A percentile compares a stretch with the other conserved stretches of the same genome.
Evolutionary conservation across 805 yeast genomes (phyloP).

Genomic region (Candida piceae): DNA sequence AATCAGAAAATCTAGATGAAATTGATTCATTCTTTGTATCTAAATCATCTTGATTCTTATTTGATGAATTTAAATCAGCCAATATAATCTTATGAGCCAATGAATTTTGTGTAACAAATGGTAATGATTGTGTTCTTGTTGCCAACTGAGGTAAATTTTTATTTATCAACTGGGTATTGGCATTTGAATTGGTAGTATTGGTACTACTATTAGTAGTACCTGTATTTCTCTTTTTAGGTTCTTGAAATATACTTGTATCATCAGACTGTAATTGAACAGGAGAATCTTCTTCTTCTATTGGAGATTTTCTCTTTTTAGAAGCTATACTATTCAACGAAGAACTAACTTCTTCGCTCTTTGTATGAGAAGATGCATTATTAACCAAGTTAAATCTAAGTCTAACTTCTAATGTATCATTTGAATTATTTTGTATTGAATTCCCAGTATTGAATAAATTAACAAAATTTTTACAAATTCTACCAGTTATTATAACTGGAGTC

Average conservation of each 20-base stretch:
- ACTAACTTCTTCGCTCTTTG: too few species aligned
- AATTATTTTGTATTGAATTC: too few species aligned
- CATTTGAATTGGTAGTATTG: slow-evolving; percentile 1
- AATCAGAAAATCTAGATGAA: slow-evolving; percentile 28
- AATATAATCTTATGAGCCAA: slow-evolving; percentile 29
- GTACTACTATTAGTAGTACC: neutral
- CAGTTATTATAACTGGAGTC: slow-evolving; percentile 40
- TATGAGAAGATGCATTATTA: neutral
- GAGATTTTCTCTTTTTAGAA: too few species aligned
- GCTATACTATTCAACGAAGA: too few species aligned
- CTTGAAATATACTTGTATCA: slow-evolving; percentile 6
- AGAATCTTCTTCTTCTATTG: too few species aligned
- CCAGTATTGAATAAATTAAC: slow-evolving; percentile 43
- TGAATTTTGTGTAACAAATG: slow-evolving; percentile 28
- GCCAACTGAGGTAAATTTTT: slow-evolving; percentile 26
- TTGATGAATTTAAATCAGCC: slow-evolving; percentile 22
- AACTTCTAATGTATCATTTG: slow-evolving; percentile 48
- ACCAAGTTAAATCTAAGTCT: slow-evolving; percentile 42
- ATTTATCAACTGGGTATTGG: neutral
- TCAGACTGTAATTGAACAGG: slow-evolving; percentile 7
- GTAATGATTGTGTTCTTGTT: slow-evolving; percentile 32
- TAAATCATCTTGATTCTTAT: slow-evolving; percentile 8
- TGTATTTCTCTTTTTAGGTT: slow-evolving; percentile 9
- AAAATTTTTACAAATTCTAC: slow-evolving; percentile 54
- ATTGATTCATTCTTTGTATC: slow-evolving; percentile 25